Evolutionary conservation across 2,329 filamentous ascomycete species (phyloP).

Genomic region (Fusarium algeriense): DNA sequence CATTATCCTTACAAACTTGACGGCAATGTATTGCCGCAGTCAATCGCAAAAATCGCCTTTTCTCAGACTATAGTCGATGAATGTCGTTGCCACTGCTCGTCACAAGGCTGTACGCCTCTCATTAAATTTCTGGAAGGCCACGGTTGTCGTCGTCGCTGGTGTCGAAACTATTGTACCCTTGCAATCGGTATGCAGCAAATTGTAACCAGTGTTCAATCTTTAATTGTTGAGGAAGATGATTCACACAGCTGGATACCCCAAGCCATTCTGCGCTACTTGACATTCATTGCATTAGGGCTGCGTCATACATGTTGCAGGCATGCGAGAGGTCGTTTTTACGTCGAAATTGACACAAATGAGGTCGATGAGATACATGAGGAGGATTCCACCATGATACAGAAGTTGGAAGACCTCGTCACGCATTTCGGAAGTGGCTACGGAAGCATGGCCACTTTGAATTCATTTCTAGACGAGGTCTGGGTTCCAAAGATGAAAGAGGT

Average conservation of each 20-base stretch:
- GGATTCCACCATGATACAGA: accelerated
- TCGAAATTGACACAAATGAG: accelerated
- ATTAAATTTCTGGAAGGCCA: background rate
- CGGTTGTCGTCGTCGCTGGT: background rate
- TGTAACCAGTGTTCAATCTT: too few relatives aligned
- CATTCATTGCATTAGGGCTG: background rate
- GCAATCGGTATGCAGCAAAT: too few relatives aligned
- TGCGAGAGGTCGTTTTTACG: accelerated
- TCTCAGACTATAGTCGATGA: background rate
- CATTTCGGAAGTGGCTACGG: accelerated
- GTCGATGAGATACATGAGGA: background rate
- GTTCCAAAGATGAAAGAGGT: background rate
- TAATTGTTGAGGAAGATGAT: too few relatives aligned
- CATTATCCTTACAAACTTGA: too few relatives aligned
- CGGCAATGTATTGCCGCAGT: background rate
- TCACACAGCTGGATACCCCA: background rate
- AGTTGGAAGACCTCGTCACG: accelerated
- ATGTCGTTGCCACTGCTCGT: background rate
- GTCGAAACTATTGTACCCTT: too few relatives aligned
- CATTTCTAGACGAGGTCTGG: accelerated
- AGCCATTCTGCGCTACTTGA: accelerated
- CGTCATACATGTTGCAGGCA: background rate
- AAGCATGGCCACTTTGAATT: accelerated
- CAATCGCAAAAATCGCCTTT: accelerated
- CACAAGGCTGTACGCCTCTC: background rate